A percentile compares a stretch with the other conserved stretches of the same genome.
Evolutionary conservation across 148 eudicot species (phyloP).

Genomic region (Cornus controversa): DNA sequence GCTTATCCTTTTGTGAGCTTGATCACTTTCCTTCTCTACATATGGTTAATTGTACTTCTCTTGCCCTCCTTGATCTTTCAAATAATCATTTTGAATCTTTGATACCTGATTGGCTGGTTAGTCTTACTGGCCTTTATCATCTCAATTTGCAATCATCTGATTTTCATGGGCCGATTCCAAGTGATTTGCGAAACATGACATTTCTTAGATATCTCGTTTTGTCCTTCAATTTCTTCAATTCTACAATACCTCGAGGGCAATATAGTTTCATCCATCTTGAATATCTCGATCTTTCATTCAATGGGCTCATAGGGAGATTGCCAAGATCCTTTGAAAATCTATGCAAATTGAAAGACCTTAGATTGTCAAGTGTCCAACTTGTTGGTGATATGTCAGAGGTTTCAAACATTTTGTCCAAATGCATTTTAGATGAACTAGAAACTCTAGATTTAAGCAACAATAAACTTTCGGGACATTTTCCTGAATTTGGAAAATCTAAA

Average conservation of each 20-base stretch:
- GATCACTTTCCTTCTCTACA: too few relatives aligned
- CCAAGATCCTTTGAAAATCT: too few relatives aligned
- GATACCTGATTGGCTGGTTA: background rate
- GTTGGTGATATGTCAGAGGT: slow-evolving; percentile 12
- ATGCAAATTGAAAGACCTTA: background rate
- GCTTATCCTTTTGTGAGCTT: background rate
- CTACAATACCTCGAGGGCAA: slow-evolving; percentile 15
- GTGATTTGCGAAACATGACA: background rate
- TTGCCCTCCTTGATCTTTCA: background rate
- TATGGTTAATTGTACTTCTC: background rate
- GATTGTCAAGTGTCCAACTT: background rate
- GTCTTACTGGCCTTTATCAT: background rate
- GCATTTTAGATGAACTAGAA: too few relatives aligned
- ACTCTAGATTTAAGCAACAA: too few relatives aligned
- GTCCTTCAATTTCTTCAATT: slow-evolving; percentile 4
- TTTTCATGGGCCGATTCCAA: background rate
- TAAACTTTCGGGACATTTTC: slow-evolving; percentile 3
- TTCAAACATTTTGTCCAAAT: background rate
- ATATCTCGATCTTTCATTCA: too few relatives aligned
- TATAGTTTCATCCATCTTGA: slow-evolving; percentile 5
- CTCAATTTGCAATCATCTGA: background rate
- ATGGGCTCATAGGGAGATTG: too few relatives aligned
- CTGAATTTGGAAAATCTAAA: too few relatives aligned
- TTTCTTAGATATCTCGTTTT: background rate
- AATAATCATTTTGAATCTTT: background rate